Evolutionary conservation across 129 eudicot genomes (phyloP), one percentile per base, ranked within the genome.

Genomic region (Ambrosia trifida): DNA sequence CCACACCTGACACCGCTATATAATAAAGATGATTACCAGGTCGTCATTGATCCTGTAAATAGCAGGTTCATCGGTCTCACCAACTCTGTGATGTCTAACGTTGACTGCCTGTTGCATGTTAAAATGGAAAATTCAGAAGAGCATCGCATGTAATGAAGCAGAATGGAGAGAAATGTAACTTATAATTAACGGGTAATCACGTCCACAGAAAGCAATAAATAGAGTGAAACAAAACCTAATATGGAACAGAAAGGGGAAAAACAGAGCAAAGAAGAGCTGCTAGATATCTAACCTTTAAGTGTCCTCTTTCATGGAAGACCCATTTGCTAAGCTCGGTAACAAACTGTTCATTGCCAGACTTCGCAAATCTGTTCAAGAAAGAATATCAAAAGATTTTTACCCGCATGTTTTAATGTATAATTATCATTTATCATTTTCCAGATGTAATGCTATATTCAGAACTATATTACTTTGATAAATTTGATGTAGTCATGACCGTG

Each of bases 301-400:
- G 98, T 60, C 98, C 96, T 64, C 96, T 87, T 80, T 93, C 98
- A 77, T 89, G 98, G 86, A 93, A 93, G 64, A 93, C 87, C 96
- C 98, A 93, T 84, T 89, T 93, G 95, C 98, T 93, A 71, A 87
- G 73, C 85, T 93, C 95, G 68, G 96, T 85, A 30, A 73, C 75
- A 72, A 89, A 89, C 81, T 93, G 90, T 75, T 87, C 80, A 46
- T 93, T 93, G 13, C 98, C 96, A 73, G 91, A 87, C 85, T 87
- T 93, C 71, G 10, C 83, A 66, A 72, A 82, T 69, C 98, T 87
- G 88, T 69, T 18, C 45, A 72, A 40, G 8, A 36, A 35, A 35
- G 8, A 36, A 63, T 5, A 36, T 40, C 7, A 63, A 7, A 36
- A 33, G 3, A 9, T 9, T 0, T 1, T 31, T 59, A 28, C 35